Evolutionary conservation across 2,329 filamentous ascomycete species (phyloP), one percentile per base, ranked within the genome.

Genomic region (Aspergillus alliaceus): DNA sequence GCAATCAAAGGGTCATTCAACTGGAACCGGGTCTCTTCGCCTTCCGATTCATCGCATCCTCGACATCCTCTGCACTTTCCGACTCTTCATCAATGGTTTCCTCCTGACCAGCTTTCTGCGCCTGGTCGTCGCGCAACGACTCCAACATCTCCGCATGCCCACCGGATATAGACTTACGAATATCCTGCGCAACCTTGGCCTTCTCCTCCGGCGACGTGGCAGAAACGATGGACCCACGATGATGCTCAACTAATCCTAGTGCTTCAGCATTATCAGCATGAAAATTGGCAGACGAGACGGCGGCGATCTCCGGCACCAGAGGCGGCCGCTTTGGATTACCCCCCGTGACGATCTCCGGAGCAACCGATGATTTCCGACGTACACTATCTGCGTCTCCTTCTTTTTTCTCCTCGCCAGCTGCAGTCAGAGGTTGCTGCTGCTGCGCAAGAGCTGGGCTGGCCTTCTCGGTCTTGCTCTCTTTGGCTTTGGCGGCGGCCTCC

Each of bases 251-350:
- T n/a, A 76, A 59, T 4, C 73, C 73, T 56, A 75, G 57, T 53
- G 62, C 56, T 59, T 71, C 69, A 39, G 67, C 69, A 55, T 74
- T 72, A 56, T 73, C 74, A 51, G 67, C 72, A 56, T 63, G 71
- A 64, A 77, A 69, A 58, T 76, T 75, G 14, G 71, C 71, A 53
- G 69, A 72, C 2, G 75, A 77, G 9, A 70, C 67, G 6, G 73
- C 73, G 34, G 73, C 74, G 4, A 62, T 51, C 56, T 75, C 73
- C 8, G 72, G 68, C 18, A 72, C 64, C 25, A 76, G 61, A 35
- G 68, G 58, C 6, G 74, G 74, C 25, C 74, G 66, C 51, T 66
- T 64, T 18, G 59, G 42, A 27, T 64, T 63, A 1, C 61, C 55
- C 22, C 57, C 60, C 22, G 63, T 64, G 27, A 48, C 18, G n/a